Evolutionary conservation across 805 yeast species (phyloP), one percentile per base, ranked within the genome.

Genomic region (Suhomyces prunicola): DNA sequence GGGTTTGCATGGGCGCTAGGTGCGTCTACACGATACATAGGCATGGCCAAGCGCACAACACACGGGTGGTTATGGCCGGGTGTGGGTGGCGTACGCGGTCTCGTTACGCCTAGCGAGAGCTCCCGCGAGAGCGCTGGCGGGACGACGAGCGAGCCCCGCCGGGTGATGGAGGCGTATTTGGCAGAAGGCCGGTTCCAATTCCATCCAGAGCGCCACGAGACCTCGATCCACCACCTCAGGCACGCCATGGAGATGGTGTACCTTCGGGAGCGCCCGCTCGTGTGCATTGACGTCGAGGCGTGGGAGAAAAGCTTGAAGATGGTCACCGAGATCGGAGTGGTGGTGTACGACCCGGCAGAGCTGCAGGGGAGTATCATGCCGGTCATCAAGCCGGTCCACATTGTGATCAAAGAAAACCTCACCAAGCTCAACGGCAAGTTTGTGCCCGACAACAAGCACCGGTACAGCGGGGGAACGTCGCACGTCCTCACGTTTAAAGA

Each of bases 261-360:
- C 41, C 59, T 57, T 13, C 54, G 68, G 36, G 44, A 55, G 17
- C 48, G 51, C 35, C 70, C 70, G 12, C 50, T 66, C 29, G 64
- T 66, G 23, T 55, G 66, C n/a, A 53, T 66, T 13, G 70, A 66
- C 46, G 61, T 66, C n/a, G 70, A 66, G 56, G 69, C 69, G 9
- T 63, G 56, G 47, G 70, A 66, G 40, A 35, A 55, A 23, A 36
- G 46, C 13, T 55, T 50, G 15, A 48, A 23, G 9, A 52, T 54
- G 23, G 55, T 66, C 36, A 65, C 69, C 12, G 70, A 66, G 50
- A 58, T 66, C 19, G 70, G 70, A 5, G 46, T 65, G 5, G 58
- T 64, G 13, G 54, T 66, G 15, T 64, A 64, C 50, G 70, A 66
- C 44, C 66, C 69, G 8, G 46, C 40, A 24, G 52, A 50, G 42